Evolutionary conservation across 208 protist genomes (phyloP).

Genomic region (Lotmaria passim): DNA sequence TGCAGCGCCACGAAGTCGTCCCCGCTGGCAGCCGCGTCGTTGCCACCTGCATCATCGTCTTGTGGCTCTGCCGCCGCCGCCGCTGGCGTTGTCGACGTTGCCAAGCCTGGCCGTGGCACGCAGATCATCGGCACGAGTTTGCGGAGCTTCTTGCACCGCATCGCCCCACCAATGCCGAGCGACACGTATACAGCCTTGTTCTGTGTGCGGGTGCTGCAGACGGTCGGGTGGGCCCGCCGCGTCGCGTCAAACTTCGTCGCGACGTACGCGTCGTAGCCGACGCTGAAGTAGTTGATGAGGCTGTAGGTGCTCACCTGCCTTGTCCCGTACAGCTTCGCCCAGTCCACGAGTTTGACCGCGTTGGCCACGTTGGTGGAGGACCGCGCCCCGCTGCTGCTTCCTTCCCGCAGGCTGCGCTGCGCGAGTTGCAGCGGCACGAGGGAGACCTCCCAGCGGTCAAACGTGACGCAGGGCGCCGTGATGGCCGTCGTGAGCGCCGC

Average conservation of each 20-base stretch:
- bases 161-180: slow-evolving; percentile 49
- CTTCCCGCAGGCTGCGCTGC: slow-evolving; percentile 27
- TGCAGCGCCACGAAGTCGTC: slow-evolving; percentile 47
- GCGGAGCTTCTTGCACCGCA: slow-evolving; percentile 51
- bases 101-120: slow-evolving; percentile 40
- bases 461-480: slow-evolving; percentile 56
- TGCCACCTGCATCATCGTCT: neutral
- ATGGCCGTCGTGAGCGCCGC: slow-evolving; percentile 44
- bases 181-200: slow-evolving; percentile 84
- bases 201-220: slow-evolving; percentile 67
- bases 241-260: slow-evolving; percentile 59
- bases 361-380: slow-evolving; percentile 27
- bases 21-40: neutral
- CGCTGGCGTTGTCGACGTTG: neutral
- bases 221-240: slow-evolving; percentile 46
- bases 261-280: slow-evolving; percentile 87
- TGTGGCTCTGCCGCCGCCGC: neutral
- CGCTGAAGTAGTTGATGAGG: slow-evolving; percentile 85
- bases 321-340: slow-evolving; percentile 35
- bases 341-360: slow-evolving; percentile 53
- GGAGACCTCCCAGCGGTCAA: slow-evolving; percentile 76
- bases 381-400: neutral
- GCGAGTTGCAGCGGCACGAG: slow-evolving; percentile 67
- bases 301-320: slow-evolving; percentile 35
- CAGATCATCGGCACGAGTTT: slow-evolving; percentile 64